Conservation (phyloP, 305 asterid genomes). For the Fraxinus angustifolia region DNA sequence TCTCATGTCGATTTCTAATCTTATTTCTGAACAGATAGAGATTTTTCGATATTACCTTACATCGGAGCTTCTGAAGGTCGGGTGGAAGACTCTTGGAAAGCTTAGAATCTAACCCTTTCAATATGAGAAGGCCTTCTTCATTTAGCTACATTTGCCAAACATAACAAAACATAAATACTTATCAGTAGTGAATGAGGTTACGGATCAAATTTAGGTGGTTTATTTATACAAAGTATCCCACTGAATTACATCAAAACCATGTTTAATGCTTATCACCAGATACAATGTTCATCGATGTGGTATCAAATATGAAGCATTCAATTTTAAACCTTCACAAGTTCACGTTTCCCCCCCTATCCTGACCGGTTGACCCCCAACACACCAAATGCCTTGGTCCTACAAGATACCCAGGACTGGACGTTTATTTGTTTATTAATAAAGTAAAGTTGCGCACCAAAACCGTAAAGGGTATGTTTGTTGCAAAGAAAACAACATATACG, state of each 20-base stretch:
- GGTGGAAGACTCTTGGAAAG: conserved; percentile 67
- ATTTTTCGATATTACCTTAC: conserved; percentile 40
- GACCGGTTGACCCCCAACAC: background rate
- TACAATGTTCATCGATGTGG: too few species aligned
- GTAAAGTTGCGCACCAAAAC: too few species aligned
- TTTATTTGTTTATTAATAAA: too few species aligned
- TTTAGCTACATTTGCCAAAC: conserved; percentile 37
- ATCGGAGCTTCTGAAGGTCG: conserved; percentile 69
- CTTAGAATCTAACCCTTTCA: conserved; percentile 59
- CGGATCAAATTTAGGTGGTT: background rate
- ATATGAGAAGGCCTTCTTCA: conserved; percentile 55
- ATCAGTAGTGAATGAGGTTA: background rate
- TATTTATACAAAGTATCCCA: background rate
- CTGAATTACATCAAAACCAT: background rate
- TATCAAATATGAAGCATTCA: background rate
- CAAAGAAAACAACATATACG: background rate
- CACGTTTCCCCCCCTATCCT: background rate
- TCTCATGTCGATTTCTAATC: background rate
- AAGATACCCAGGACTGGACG: background rate
- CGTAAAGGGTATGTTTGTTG: background rate
- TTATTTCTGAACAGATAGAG: background rate
- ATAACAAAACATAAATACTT: background rate
- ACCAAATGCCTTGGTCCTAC: background rate
- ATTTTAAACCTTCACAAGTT: too few species aligned
- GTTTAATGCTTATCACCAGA: background rate